Base-by-base conservation (phyloP, 192 early-diverging fungal species). In the Thamnidium elegans region DNA sequence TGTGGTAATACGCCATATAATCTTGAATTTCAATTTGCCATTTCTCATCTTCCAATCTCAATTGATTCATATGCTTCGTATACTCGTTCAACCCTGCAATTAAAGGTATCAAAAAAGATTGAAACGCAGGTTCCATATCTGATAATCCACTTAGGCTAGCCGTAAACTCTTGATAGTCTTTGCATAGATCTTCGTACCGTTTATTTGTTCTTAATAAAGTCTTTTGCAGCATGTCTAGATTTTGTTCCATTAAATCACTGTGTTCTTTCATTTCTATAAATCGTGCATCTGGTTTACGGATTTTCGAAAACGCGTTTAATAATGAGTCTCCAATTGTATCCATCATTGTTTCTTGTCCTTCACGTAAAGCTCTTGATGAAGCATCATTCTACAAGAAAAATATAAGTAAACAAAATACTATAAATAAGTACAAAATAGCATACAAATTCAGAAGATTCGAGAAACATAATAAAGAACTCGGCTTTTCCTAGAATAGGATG, bases 271-370 rank as follows among this genome's bases (percentile, higher is more conserved):
- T 90, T 58, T 91, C 86, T 13, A 91, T 71, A 77, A 96, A 97
- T 62, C 81, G 75, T 64, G 90, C 86, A 46, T 97, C 95, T 11
- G 87, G 89, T 66, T 92, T 90, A 68, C 87, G 89, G 58, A 96
- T 87, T 83, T 93, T 96, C 52, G 89, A 80, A 67, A 96, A 95
- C n/a, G 92, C 92, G 69, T 96, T 98, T 30, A 98, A 58, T 32
- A 98, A 68, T 7, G 79, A 87, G 72, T 98, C 96, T 31, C 91
- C 86, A 23, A 98, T 72, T 32, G 79, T 87, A 39, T 98, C 96
- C 53, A 98, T 81, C 53, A 95, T 86, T 2, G 71, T 73, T n/a
- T 78, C 78, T 50, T 73, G 71, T 5, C 67, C 52, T 50, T 73
- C 71, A 20, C 71, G 60, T 20, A 73, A 53, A 7, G 71, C 62